Percentiles rank a stretch among this genome's conserved stretches.
Conservation (phyloP, 148 eudicot species). For the Selenicereus undatus region DNA sequence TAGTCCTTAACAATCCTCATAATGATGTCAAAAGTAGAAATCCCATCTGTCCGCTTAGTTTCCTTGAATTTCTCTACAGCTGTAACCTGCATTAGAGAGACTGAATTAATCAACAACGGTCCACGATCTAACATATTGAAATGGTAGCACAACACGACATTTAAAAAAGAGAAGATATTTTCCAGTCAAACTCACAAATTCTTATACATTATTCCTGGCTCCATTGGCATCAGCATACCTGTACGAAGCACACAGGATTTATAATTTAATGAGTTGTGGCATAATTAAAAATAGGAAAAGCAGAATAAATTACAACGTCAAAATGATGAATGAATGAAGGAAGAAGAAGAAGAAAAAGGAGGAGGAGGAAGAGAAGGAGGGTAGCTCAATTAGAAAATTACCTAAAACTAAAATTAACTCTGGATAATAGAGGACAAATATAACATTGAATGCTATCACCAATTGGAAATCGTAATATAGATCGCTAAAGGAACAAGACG, state of each 20-base stretch:
- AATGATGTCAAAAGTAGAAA: constrained; percentile 70
- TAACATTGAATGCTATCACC: background rate
- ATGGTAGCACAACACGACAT: background rate
- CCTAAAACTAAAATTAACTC: background rate
- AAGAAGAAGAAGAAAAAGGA: no score
- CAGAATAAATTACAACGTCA: no score
- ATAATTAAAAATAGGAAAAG: no score
- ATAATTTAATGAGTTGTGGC: no score
- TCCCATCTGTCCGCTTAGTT: constrained; percentile 65
- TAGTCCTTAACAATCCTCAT: constrained; percentile 79
- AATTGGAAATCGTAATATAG: no score
- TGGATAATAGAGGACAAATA: background rate
- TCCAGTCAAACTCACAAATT: constrained; percentile 47
- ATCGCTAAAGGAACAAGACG: no score
- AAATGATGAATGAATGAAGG: no score
- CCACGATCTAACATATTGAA: background rate
- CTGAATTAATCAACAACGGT: background rate
- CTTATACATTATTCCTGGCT: constrained; percentile 70
- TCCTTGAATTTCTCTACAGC: constrained; percentile 62
- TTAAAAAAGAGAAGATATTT: background rate
- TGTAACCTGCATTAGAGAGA: constrained; percentile 40
- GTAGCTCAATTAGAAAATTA: background rate
- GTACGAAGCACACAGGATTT: background rate
- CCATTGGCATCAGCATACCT: constrained; percentile 77
- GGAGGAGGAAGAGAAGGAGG: no score